Evolutionary conservation across 1,284 basidiomycete species (phyloP), one percentile per base, ranked within the genome.

Genomic region (Moesziomyces aphidis): DNA sequence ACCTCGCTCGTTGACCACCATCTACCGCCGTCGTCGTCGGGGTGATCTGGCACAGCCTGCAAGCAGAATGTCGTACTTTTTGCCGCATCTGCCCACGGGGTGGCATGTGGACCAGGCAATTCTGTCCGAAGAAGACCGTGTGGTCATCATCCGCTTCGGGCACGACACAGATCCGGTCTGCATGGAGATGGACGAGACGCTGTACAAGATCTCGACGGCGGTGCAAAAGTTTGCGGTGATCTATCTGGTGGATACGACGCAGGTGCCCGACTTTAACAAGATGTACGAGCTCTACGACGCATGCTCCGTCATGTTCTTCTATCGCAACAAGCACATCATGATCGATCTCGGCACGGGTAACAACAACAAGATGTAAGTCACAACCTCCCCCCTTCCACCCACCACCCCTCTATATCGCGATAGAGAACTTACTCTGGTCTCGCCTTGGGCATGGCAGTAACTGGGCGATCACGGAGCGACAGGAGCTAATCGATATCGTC

Each of bases 121-220:
- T 85, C 92, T 97, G 72, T 95, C 94, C 0, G 96, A 99, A 86
- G 96, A 99, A 86, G 95, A 97, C 82, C 90, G 96, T 54, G 90
- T 97, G 42, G 96, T 99, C 43, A 92, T 95, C 64, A 91, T 98
- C 64, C 91, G 96, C 13, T 99, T 98, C 85, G 96, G 96, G 0
- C 93, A 96, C 85, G 95, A 97, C 86, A 68, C 73, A 17, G 94
- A 99, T 85, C 88, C 90, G 1, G 92, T 96, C 73, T 99, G 96
- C 87, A 98, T 98, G 97, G 92, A 91, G 39, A 97, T 98, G 95
- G 97, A 99, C 87, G 96, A 99, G 86, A 97, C 95, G 4, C 89
- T 99, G 21, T 94, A 95, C 85, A 88, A 90, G 13, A 92, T 97
- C 54, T 91, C 93, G 1, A 96, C 97, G 86, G 95, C 94, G 86